A percentile compares a stretch with the other conserved stretches of the same genome.
Conservation (phyloP, 164 flowering plant genomes). For the Magnolia changhungtana region DNA sequence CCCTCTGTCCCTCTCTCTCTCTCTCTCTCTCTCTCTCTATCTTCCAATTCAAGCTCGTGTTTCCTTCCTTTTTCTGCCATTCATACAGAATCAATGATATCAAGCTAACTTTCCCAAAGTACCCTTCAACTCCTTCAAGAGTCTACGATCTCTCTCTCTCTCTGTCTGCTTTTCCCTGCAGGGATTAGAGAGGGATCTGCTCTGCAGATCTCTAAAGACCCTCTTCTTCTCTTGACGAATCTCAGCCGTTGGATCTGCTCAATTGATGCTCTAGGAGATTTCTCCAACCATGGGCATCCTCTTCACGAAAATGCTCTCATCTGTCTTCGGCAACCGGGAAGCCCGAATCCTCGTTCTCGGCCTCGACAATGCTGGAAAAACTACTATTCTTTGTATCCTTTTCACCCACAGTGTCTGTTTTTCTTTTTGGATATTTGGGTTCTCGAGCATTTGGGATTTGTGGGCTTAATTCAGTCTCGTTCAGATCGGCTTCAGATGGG, state of each 20-base stretch:
- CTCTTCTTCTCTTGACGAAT: neutral
- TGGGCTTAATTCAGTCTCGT: conserved; percentile 5
- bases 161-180: neutral
- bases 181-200: conserved; percentile 9
- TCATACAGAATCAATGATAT: neutral
- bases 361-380: conserved; percentile 99
- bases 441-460: neutral
- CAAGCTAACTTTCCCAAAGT: neutral
- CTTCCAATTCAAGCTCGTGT: neutral
- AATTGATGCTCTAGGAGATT: neutral
- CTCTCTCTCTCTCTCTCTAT: neutral
- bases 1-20: neutral
- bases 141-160: neutral
- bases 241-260: conserved; percentile 17
- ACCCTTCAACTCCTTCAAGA: neutral
- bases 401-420: neutral
- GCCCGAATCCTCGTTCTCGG: conserved; percentile 98
- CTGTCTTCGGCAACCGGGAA: conserved; percentile 83
- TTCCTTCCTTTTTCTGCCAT: neutral
- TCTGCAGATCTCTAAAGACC: conserved; percentile 23
- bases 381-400: conserved; percentile 84
- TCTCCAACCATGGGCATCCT: conserved; percentile 60
- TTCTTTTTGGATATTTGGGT: neutral
- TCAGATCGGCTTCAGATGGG: conserved; percentile 99
- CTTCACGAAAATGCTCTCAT: conserved; percentile 77